Base-by-base conservation (phyloP, 164 flowering plant species). In the Euptelea pleiosperma region DNA sequence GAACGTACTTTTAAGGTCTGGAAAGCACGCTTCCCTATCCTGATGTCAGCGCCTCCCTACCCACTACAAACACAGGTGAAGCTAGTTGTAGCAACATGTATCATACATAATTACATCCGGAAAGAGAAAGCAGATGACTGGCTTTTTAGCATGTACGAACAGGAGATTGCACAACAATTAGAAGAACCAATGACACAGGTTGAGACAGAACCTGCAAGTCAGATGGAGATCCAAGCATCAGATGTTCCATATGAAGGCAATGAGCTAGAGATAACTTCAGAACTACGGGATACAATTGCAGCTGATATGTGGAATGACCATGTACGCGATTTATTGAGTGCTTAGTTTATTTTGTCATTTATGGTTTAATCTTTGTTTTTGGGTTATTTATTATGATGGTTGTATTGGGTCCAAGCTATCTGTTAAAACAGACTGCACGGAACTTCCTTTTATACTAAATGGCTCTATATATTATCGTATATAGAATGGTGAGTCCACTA, bases 1-100 rank as follows among this genome's bases (percentile, higher is more conserved):
- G 76, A 73, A 21, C 66, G 80, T 2, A 64, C 54, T 10, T 77
- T 82, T 60, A 75, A 70, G 33, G 78, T 76, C 22, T 53, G 75
- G 42, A 85, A 76, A 60, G 78, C 78, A 10, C 80, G 87, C 1
- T 85, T 80, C 42, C 86, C 87, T 21, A 79, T 85, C 40, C 52
- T 85, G 57, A 69, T 62, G 59, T 53, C 78, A 2, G 76, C 79
- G 61, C 81, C 87, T 46, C 76, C 83, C 18, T 85, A 85, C 64
- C 87, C 85, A 2, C 63, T 85, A 57, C 78, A 72, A 51, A 82
- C 85, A n/a, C 86, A 85, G 59, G 82, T 80, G 53, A 82, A 77
- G 64, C 29, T 85, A 35, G 86, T 79, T 10, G 72, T 85, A 21
- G 85, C 86, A 39, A 71, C 87, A 29, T 79, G 85, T 67, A 84